Evolutionary conservation across 2,329 filamentous ascomycete species (phyloP).

Genomic region (Botrytis hyacinthi): DNA sequence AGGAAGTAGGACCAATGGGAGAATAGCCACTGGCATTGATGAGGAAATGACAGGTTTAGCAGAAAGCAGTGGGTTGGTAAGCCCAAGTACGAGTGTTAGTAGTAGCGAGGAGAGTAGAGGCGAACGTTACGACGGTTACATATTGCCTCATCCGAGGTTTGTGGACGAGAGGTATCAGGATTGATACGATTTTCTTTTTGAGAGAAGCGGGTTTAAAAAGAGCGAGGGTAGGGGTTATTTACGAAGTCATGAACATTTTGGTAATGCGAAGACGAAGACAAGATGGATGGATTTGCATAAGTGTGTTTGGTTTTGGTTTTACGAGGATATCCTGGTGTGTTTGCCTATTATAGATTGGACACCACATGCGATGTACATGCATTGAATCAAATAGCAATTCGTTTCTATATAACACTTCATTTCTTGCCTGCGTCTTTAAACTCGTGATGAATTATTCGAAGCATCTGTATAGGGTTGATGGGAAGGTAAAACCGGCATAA

Average conservation of each 20-base stretch:
- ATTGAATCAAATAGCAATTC: background rate
- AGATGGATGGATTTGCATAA: background rate
- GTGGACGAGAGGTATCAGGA: slow-evolving; percentile 7
- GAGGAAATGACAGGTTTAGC: slow-evolving; percentile 28
- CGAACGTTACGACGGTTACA: slow-evolving; percentile 25
- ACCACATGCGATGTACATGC: background rate
- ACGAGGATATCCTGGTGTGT: background rate
- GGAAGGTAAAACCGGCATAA: background rate
- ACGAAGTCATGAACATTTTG: slow-evolving; percentile 16
- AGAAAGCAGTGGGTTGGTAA: slow-evolving; percentile 36
- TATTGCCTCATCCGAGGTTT: slow-evolving; percentile 17
- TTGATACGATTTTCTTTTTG: background rate
- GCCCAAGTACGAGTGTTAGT: slow-evolving; percentile 38
- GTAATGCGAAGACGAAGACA: background rate
- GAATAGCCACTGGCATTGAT: slow-evolving; percentile 30
- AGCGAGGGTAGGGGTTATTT: background rate
- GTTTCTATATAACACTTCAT: background rate
- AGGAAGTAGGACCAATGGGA: background rate
- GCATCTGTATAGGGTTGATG: background rate
- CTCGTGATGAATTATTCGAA: background rate
- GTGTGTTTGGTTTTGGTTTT: background rate
- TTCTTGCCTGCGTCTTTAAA: background rate
- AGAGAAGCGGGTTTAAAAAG: background rate
- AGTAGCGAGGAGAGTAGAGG: slow-evolving; percentile 30
- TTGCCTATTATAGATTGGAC: slow-evolving; percentile 5